Percentiles rank a stretch among this genome's conserved stretches.
phyloP scores from a whole-genome alignment of 805 yeast genomes.

The Schwanniomyces vanrijiae region DNA sequence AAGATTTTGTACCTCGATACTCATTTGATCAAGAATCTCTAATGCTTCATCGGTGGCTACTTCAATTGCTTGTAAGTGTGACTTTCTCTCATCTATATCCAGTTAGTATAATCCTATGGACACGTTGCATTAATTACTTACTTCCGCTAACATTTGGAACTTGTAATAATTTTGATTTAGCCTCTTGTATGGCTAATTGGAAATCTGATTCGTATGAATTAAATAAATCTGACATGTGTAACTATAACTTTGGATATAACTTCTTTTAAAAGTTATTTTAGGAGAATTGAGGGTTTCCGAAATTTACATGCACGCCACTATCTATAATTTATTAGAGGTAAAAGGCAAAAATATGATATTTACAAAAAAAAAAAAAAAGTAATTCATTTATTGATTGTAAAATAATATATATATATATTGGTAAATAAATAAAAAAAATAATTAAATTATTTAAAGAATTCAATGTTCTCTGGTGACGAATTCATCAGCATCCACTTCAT shows the following conservation, averaged over 20 bases:
- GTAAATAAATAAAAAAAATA: neutral
- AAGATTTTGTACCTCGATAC: constrained; percentile 78
- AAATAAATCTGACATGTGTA: constrained; percentile 58
- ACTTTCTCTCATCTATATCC: constrained; percentile 47
- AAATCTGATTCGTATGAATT: constrained; percentile 69
- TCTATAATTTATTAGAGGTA: neutral
- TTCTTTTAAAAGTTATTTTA: no score
- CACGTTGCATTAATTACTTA: constrained; percentile 13
- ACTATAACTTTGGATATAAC: no score
- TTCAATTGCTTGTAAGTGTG: constrained; percentile 60
- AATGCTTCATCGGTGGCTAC: constrained; percentile 74
- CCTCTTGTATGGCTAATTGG: constrained; percentile 67
- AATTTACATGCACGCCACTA: neutral
- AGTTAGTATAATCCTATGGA: constrained; percentile 16
- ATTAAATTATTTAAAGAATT: neutral
- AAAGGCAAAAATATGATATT: neutral
- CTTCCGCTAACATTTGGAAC: constrained; percentile 48
- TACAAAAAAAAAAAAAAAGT: no score
- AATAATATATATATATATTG: neutral
- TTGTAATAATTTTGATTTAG: constrained; percentile 61
- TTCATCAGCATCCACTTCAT: constrained; percentile 53
- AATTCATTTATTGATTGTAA: no score
- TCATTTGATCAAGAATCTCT: constrained; percentile 83
- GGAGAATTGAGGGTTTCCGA: neutral
- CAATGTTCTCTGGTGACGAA: constrained; percentile 45